These are phyloP conservation scores for Phialophora macrospora DNA, from an alignment of 2,329 filamentous ascomycete species.

Conservation along the genomic window DNA sequence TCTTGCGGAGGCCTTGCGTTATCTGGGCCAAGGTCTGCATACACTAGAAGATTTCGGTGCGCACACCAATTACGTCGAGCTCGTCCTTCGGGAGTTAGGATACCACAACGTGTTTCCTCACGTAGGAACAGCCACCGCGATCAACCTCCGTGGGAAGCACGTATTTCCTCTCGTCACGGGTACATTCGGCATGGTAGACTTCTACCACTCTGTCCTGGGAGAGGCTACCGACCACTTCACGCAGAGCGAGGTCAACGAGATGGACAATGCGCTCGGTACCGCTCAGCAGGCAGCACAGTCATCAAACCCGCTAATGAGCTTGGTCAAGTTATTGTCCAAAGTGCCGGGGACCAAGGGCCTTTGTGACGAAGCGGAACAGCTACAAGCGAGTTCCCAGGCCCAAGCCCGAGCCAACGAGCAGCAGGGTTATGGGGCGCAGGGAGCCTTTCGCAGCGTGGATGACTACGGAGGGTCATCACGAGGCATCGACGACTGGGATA, in stretches of 20 bases:
- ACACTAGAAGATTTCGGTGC: conserved; percentile 79
- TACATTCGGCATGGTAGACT: conserved; percentile 79
- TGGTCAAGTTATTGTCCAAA: conserved; percentile 75
- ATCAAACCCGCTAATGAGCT: conserved; percentile 57
- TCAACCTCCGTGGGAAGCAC: conserved; percentile 67
- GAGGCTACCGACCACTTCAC: conserved; percentile 84
- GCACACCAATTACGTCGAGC: conserved; percentile 82
- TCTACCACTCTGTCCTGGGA: conserved; percentile 75
- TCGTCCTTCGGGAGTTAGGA: conserved; percentile 74
- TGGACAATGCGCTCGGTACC: conserved; percentile 74
- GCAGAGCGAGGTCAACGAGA: conserved; percentile 81
- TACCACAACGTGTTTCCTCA: conserved; percentile 73
- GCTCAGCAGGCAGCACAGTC: conserved; percentile 60
- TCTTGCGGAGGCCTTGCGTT: conserved; percentile 78
- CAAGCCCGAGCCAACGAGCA: conserved; percentile 65
- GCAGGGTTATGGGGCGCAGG: conserved; percentile 43
- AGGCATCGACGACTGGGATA: conserved; percentile 45
- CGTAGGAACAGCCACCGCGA: conserved; percentile 69
- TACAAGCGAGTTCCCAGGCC: conserved; percentile 65
- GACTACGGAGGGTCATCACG: conserved; percentile 34
- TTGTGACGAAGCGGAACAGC: conserved; percentile 66
- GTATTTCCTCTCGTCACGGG: conserved; percentile 75
- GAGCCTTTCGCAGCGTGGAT: conserved; percentile 39
- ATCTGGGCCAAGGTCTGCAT: conserved; percentile 75
- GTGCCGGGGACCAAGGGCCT: conserved; percentile 74